Evolutionary conservation across 306 rosid species (phyloP), one percentile per base, ranked within the genome.

Genomic region (Erythrophleum fordii): DNA sequence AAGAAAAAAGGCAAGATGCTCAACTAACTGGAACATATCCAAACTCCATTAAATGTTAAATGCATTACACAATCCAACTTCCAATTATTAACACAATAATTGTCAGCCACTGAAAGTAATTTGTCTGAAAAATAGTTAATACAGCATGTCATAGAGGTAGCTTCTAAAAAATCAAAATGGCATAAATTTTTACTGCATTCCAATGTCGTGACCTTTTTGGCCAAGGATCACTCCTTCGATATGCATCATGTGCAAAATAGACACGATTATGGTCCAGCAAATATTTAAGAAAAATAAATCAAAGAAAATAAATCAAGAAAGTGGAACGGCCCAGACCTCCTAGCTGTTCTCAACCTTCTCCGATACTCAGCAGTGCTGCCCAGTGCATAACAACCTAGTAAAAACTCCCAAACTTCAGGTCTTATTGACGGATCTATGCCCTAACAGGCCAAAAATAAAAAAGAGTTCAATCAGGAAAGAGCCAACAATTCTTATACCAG

Each of bases 371-470:
- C 84, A 42, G 94, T 92, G 89, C 94, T 94, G 73, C 91, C 87
- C 49, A 84, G 87, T n/a, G 92, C 84, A 88, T 92, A 94, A 78
- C 97, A 94, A 75, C 98, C 98, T 35, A 94, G 94, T 81, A 94
- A 87, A 88, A 94, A 90, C 88, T 94, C 98, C 98, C 98, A 94
- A 75, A 94, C 97, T 77, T 87, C 92, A 61, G 92, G 87, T 78
- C 97, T 89, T 69, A 94, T 92, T 39, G 97, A 94, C 61, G 95
- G 98, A 86, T 94, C 97, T 69, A 94, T 90, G 28, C 98, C 98
- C 98, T 94, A 85, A 64, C 77, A 86, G 41, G 45, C 58, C 80
- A 48, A 66, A 16, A 84, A 80, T 72, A 9, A 8, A 74, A 69
- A 34, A 25, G 45, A 74, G 79, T 78, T 28, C 14, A 65, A 84